These are phyloP conservation scores for Sanghuangporus sanghuang DNA, from an alignment of 1,284 basidiomycete genomes.

Conservation along the genomic window DNA sequence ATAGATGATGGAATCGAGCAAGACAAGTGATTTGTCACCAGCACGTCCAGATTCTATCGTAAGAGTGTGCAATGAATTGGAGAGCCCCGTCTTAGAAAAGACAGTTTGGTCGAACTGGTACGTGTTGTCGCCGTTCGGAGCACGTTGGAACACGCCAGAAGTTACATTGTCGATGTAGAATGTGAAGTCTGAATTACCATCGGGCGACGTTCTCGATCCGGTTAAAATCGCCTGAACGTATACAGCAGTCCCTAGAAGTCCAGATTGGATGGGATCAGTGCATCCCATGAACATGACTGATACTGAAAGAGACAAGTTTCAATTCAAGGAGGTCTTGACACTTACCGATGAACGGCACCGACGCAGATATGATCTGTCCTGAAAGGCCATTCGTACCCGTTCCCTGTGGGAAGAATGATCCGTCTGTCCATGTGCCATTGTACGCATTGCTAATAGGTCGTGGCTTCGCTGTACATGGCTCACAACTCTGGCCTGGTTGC, in stretches of 20 bases:
- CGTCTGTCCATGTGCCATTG: constrained; percentile 10
- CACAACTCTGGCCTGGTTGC: constrained; percentile 11
- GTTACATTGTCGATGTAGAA: constrained; percentile 2
- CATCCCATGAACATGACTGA: neutral
- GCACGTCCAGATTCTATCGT: constrained; percentile 1
- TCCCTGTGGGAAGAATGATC: constrained; percentile 1
- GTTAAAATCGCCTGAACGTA: constrained; percentile 8
- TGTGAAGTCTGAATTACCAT: constrained; percentile 8
- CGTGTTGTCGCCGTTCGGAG: constrained; percentile 1
- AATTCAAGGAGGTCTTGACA: neutral
- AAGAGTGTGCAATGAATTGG: constrained; percentile 1
- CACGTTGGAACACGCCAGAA: neutral
- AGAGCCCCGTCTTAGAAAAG: neutral
- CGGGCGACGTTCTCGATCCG: neutral
- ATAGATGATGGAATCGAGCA: constrained; percentile 12
- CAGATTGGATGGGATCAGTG: neutral
- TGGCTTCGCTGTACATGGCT: constrained; percentile 6
- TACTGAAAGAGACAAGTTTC: neutral
- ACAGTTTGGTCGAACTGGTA: constrained; percentile 10
- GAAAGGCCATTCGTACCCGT: neutral
- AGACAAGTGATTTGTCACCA: neutral
- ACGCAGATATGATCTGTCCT: constrained; percentile 7
- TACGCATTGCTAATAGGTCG: constrained; percentile 6
- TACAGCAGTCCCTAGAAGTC: constrained; percentile 4
- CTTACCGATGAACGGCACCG: constrained; percentile 12